Conservation (phyloP, 345 rosid genomes). For the Punica granatum region DNA sequence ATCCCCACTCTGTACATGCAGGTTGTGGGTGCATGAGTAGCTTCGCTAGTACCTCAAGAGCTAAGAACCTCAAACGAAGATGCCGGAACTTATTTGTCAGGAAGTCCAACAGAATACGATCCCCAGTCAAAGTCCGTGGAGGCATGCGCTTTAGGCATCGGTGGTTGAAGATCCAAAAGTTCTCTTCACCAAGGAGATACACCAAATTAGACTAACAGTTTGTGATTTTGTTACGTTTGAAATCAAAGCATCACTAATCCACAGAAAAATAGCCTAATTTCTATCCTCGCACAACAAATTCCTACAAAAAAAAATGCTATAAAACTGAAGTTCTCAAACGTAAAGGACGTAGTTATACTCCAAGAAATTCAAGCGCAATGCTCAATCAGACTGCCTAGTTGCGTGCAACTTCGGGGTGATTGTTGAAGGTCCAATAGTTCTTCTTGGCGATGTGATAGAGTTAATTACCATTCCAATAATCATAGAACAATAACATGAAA, state of each 20-base stretch:
- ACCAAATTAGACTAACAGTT: conserved; percentile 31
- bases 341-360: no score
- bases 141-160: conserved; percentile 45
- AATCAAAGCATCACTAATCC: background rate
- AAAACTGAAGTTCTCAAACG: no score
- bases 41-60: conserved; percentile 29
- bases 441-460: no score
- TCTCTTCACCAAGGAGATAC: conserved; percentile 43
- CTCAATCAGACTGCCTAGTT: no score
- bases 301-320: no score
- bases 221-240: background rate
- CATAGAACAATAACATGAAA: no score
- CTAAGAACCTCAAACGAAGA: conserved; percentile 35
- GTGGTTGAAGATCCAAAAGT: conserved; percentile 47
- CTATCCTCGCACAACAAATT: no score
- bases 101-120: conserved; percentile 50
- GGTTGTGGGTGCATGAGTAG: conserved; percentile 29
- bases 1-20: no score
- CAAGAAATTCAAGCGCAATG: no score
- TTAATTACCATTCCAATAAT: no score
- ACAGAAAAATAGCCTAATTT: background rate
- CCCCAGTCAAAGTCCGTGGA: conserved; percentile 56
- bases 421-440: no score
- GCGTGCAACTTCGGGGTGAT: no score
- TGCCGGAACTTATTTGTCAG: conserved; percentile 29